Evolutionary conservation across 208 protist genomes (phyloP), one percentile per base, ranked within the genome.

Genomic region (Leishmania turanica): DNA sequence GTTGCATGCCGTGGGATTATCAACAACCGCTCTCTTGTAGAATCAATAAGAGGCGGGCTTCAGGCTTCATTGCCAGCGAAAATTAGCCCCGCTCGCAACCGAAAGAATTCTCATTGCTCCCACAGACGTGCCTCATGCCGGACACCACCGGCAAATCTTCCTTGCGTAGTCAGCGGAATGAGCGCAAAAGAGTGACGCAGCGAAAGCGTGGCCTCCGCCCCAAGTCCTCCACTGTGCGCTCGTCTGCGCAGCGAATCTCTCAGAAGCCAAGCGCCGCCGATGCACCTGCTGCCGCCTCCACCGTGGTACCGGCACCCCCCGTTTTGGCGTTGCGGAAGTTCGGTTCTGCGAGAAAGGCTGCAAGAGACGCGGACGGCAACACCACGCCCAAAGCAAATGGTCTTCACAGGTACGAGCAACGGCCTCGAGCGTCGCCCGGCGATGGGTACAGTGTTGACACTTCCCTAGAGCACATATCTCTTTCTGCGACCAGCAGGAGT

Each of bases 201-300:
- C 58, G 53, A 49, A 81, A 54, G 54, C 58, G 65, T 21, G 65
- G 49, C 37, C 74, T 82, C 5, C 73, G 53, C 64, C 34, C 78
- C 17, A 78, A 66, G 54, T 65, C 82, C 4, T 85, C 82, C 13
- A 76, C 8, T 5, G 65, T 71, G 13, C 37, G 11, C 17, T 65
- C 73, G 9, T 21, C 19, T 45, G 37, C 45, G 6, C 31, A 64
- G 37, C 45, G 17, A 65, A 3, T 64, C 72, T 24, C 56, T 53
- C 1, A 2, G 56, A 3, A n/a, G 19, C 4, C 60, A 0, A 64
- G 37, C 47, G 37, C 19, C n/a, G 13, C n/a, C n/a, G 27, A 17
- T 34, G 34, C 69, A 19, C 27, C 37, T 3, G 53, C 31, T 54
- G 47, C 45, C 15, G 9, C 45, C 45, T 49, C 45, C 45, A 49